phyloP scores from a whole-genome alignment of 2,329 filamentous ascomycete species.

The Penicillium sp. region DNA sequence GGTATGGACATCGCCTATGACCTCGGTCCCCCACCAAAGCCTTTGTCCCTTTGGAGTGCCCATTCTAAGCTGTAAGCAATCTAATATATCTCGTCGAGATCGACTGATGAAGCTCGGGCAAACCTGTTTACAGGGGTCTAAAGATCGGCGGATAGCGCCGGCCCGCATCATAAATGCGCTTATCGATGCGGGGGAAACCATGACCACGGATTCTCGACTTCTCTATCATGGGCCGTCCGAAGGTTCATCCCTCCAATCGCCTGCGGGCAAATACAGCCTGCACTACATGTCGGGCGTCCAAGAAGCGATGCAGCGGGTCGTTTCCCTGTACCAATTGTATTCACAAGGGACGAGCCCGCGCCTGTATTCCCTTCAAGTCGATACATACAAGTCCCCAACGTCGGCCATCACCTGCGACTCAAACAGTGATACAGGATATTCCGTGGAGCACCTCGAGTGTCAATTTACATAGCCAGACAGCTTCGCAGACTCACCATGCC shows the following conservation, averaged over 20 bases:
- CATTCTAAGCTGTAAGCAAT: too few relatives aligned
- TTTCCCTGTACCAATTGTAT: slow-evolving; percentile 49
- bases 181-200: slow-evolving; percentile 1
- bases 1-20: too few relatives aligned
- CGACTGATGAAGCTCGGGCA: too few relatives aligned
- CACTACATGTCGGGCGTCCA: slow-evolving; percentile 46
- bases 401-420: slow-evolving; percentile 1
- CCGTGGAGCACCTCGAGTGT: not conserved
- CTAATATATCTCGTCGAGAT: too few relatives aligned
- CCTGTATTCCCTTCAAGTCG: slow-evolving; percentile 35
- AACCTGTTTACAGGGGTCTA: too few relatives aligned
- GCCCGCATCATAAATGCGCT: slow-evolving; percentile 4
- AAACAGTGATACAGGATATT: not conserved
- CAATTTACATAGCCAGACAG: not conserved
- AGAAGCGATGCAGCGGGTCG: slow-evolving; percentile 49
- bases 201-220: slow-evolving; percentile 3
- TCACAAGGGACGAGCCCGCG: slow-evolving; percentile 39
- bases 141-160: not conserved
- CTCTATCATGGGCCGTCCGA: slow-evolving; percentile 49
- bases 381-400: slow-evolving; percentile 14
- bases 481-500: slow-evolving; percentile 1
- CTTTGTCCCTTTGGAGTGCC: too few relatives aligned
- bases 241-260: slow-evolving; percentile 47
- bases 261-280: slow-evolving; percentile 49
- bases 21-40: too few relatives aligned